These are phyloP conservation scores for Geotrichum histeridarum DNA, from an alignment of 1,139 yeast genomes.

Conservation along the genomic window DNA sequence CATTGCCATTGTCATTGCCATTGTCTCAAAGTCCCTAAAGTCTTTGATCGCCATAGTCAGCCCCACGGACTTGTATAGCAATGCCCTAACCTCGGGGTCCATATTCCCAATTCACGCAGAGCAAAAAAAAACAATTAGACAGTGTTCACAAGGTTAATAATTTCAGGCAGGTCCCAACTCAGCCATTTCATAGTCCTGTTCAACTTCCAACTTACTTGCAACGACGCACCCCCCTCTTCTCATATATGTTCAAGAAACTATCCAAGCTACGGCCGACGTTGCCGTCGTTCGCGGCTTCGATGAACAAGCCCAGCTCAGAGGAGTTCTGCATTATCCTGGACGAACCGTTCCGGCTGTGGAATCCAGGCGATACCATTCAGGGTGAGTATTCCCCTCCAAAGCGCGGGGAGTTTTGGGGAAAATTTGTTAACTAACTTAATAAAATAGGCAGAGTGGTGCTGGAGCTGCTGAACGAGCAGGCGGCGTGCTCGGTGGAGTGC, in stretches of 20 bases:
- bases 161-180: no score
- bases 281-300: conserved; percentile 19
- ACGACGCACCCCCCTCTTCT: no score
- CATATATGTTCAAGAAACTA: conserved; percentile 14
- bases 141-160: no score
- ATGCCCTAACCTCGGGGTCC: no score
- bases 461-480: conserved; percentile 29
- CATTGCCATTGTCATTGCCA: no score
- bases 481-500: conserved; percentile 29
- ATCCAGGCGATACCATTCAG: conserved; percentile 63
- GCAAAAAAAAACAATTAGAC: no score
- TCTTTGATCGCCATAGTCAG: no score
- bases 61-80: no score
- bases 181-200: no score
- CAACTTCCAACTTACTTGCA: background rate
- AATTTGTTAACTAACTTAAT: background rate
- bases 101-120: no score
- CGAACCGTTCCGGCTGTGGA: conserved; percentile 65
- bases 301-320: conserved; percentile 40
- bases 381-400: conserved; percentile 46
- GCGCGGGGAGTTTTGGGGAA: background rate
- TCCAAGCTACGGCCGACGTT: conserved; percentile 22
- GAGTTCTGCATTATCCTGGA: conserved; percentile 67
- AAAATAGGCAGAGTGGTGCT: conserved; percentile 35
- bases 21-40: no score